A percentile compares a stretch with the other conserved stretches of the same genome.
Evolutionary conservation across 495 filamentous ascomycete species (phyloP).

Genomic region (Tuber aestivum): DNA sequence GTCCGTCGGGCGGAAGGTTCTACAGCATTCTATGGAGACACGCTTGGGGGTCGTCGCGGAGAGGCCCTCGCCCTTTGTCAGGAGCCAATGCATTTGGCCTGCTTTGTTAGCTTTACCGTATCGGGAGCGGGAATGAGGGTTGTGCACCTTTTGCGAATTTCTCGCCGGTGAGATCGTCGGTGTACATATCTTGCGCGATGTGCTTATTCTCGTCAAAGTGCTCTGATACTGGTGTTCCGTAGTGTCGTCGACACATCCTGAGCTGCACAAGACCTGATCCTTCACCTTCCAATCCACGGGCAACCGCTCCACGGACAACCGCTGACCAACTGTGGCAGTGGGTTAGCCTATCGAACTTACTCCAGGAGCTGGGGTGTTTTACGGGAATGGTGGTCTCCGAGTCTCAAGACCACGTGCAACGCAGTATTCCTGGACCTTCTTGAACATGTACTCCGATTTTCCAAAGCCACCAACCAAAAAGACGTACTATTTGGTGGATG

Average conservation of each 20-base stretch:
- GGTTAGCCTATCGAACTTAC: neutral
- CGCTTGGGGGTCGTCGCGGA: conserved; percentile 15
- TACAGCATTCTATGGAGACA: neutral
- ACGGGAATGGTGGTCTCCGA: conserved; percentile 1
- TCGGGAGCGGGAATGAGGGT: neutral
- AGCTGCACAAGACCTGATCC: conserved; percentile 25
- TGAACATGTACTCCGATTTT: conserved; percentile 38
- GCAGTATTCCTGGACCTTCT: conserved; percentile 2
- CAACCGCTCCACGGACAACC: conserved; percentile 36
- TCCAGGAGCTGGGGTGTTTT: neutral
- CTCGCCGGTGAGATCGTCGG: conserved; percentile 2
- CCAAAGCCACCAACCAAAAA: conserved; percentile 47
- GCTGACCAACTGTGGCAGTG: conserved; percentile 28
- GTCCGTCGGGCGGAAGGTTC: neutral
- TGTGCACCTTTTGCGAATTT: conserved; percentile 18
- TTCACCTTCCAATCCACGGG: conserved; percentile 30
- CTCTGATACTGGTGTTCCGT: conserved; percentile 14
- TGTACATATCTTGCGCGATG: neutral
- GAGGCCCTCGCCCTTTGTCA: conserved; percentile 23
- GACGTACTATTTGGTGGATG: neutral
- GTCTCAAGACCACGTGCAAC: neutral
- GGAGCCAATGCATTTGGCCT: conserved; percentile 31
- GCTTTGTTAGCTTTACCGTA: conserved; percentile 8
- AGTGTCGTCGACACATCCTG: conserved; percentile 29
- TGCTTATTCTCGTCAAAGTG: neutral